Evolutionary conservation across 2,329 filamentous ascomycete species (phyloP).

Genomic region (Beauveria bassiana): DNA sequence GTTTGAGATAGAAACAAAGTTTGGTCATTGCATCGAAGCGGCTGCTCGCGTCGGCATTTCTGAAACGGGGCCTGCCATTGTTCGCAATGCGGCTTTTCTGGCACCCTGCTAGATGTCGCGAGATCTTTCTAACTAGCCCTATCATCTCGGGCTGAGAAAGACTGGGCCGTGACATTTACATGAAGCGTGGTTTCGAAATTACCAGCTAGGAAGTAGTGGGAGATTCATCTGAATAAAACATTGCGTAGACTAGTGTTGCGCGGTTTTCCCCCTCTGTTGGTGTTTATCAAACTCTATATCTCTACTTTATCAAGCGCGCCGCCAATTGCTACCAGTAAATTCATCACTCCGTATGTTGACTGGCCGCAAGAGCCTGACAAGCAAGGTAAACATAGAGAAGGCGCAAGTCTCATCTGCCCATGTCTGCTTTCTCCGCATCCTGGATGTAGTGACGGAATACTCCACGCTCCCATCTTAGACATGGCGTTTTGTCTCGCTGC

Average conservation of each 20-base stretch:
- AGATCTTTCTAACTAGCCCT: conserved; percentile 1
- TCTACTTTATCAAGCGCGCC: background rate
- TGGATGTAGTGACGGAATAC: background rate
- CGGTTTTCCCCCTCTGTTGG: background rate
- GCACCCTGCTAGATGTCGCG: too few relatives aligned
- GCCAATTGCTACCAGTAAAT: too few relatives aligned
- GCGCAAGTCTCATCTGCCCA: background rate
- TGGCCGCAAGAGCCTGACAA: too few relatives aligned
- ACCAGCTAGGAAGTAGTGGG: background rate
- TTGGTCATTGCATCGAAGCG: background rate
- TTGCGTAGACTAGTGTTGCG: background rate
- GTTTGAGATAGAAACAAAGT: conserved; percentile 3
- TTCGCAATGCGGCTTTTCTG: background rate
- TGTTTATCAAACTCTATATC: background rate
- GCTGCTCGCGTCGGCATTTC: background rate
- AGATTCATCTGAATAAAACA: background rate
- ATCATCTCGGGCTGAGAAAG: background rate
- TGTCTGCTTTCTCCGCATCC: background rate
- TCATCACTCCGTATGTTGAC: too few relatives aligned
- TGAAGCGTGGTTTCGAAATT: too few relatives aligned
- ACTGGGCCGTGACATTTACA: too few relatives aligned
- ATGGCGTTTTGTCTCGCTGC: conserved; percentile 7
- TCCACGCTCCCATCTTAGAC: conserved; percentile 2
- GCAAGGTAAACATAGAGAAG: too few relatives aligned
- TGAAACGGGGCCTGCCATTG: background rate